Percentiles rank a stretch among this genome's conserved stretches.
Conservation (phyloP, 1,284 basidiomycete species). For the Kalmanozyma brasiliensis region DNA sequence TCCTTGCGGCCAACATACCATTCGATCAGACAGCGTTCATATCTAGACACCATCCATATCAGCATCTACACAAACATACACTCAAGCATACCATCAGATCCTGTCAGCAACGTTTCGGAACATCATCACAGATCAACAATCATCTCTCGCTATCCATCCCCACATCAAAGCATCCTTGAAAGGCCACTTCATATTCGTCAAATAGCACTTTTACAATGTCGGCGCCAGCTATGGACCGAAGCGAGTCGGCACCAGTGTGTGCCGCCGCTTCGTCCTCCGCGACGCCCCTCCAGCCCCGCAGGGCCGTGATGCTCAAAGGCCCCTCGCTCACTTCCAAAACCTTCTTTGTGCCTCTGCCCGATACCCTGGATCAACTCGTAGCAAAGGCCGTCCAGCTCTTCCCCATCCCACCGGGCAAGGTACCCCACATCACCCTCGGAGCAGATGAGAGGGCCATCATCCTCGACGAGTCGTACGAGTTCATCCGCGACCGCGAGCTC, state of each 20-base stretch:
- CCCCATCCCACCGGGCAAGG: slow-evolving; percentile 56
- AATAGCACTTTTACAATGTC: background rate
- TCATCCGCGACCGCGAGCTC: slow-evolving; percentile 62
- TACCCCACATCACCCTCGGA: slow-evolving; percentile 59
- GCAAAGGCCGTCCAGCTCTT: slow-evolving; percentile 59
- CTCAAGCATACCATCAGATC: too few species aligned
- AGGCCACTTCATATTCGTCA: background rate
- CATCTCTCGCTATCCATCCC: too few species aligned
- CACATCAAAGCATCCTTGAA: too few species aligned
- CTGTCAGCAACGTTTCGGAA: too few species aligned
- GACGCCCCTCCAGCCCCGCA: slow-evolving; percentile 14
- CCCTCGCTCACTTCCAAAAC: slow-evolving; percentile 59
- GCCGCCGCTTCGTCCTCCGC: slow-evolving; percentile 9
- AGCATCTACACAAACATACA: too few species aligned
- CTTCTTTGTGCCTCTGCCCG: slow-evolving; percentile 59
- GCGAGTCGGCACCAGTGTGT: background rate
- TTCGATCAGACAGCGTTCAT: too few species aligned
- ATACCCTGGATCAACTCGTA: slow-evolving; percentile 52
- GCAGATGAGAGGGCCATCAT: slow-evolving; percentile 56
- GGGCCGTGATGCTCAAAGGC: slow-evolving; percentile 61
- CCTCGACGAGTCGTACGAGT: slow-evolving; percentile 59
- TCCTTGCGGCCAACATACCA: too few species aligned
- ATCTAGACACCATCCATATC: too few species aligned
- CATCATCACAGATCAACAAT: too few species aligned
- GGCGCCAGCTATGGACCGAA: background rate